Evolutionary conservation across 345 rosid species (phyloP), one percentile per base, ranked within the genome.

Genomic region (Euphorbia tirucalli): DNA sequence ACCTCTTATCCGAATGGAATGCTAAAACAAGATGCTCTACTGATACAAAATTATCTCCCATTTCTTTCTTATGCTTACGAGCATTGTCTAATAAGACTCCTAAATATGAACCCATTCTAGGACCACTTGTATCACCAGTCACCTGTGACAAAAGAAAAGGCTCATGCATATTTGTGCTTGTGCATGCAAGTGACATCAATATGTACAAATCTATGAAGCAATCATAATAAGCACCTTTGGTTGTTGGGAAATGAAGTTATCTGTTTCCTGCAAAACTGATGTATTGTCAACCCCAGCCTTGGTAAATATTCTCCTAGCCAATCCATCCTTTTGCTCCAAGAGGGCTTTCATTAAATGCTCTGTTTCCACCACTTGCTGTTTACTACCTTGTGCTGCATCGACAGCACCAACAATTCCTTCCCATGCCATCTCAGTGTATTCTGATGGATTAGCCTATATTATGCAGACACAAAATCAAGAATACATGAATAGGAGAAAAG

Each of bases 261-360:
- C 82, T 0, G 89, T 87, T 49, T 89, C 85, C 70, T 94, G 97
- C 75, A 92, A 75, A 68, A 88, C 87, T 0, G 87, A 85, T 18
- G 88, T 75, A 74, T 94, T 88, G 44, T 92, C 97, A 13, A 86
- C 73, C 50, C 92, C 92, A 0, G 87, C 92, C 74, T 94, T 94
- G 3, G 97, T 79, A 65, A 92, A 87, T 35, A 94, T 82, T 67
- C 89, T 85, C 81, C 97, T 66, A 7, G 96, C 97, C 67, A 92
- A 72, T 22, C 97, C 97, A 82, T 90, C 97, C 74, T 84, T 94
- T 59, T 87, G 97, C 88, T 94, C 97, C 74, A 94, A 75, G 21
- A 94, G 87, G 66, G 97, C 88, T 88, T 94, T 92, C 98, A 92
- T 90, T 64, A 94, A 82, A 81, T 94, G 97, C 75, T 94, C 93